Percentiles rank a stretch among this genome's conserved stretches.
Evolutionary conservation across 495 filamentous ascomycete genomes (phyloP).

Genomic region (Hyaloscypha finlandica): DNA sequence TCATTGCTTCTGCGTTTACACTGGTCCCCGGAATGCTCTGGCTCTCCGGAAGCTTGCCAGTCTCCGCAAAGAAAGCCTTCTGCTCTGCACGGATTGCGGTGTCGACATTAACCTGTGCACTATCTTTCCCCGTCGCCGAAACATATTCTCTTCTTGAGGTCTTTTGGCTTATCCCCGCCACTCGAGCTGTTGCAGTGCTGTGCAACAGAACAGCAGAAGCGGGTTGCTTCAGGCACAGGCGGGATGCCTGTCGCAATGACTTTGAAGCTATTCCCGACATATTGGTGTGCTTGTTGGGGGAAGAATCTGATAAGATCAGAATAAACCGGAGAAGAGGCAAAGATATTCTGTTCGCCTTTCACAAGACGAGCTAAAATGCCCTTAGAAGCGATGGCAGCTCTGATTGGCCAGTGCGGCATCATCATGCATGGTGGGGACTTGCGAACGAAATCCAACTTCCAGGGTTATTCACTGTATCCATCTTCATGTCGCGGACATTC

Average conservation of each 20-base stretch:
- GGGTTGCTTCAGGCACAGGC: conserved; percentile 59
- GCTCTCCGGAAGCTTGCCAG: conserved; percentile 63
- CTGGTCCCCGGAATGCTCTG: conserved; percentile 60
- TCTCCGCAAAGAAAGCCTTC: conserved; percentile 72
- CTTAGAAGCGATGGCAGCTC: not conserved
- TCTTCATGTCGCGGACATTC: not conserved
- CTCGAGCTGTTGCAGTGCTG: conserved; percentile 41
- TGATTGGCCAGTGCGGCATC: conserved; percentile 12
- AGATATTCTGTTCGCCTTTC: conserved; percentile 20
- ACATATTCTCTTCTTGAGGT: conserved; percentile 67
- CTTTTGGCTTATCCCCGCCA: conserved; percentile 37
- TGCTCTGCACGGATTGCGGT: conserved; percentile 82
- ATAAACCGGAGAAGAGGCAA: conserved; percentile 19
- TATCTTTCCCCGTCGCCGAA: conserved; percentile 75
- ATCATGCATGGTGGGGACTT: conserved; percentile 10
- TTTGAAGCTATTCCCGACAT: conserved; percentile 76
- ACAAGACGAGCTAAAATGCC: conserved; percentile 2
- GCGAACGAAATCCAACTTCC: conserved; percentile 3
- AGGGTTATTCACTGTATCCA: not conserved
- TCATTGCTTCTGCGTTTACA: conserved; percentile 61
- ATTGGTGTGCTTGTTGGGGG: conserved; percentile 34
- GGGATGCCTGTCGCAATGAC: conserved; percentile 77
- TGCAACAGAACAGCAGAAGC: conserved; percentile 50
- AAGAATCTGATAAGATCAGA: conserved; percentile 27
- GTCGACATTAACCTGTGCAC: conserved; percentile 82